Base-by-base conservation (phyloP, 495 filamentous ascomycete species). In the Tricharina praecox region DNA sequence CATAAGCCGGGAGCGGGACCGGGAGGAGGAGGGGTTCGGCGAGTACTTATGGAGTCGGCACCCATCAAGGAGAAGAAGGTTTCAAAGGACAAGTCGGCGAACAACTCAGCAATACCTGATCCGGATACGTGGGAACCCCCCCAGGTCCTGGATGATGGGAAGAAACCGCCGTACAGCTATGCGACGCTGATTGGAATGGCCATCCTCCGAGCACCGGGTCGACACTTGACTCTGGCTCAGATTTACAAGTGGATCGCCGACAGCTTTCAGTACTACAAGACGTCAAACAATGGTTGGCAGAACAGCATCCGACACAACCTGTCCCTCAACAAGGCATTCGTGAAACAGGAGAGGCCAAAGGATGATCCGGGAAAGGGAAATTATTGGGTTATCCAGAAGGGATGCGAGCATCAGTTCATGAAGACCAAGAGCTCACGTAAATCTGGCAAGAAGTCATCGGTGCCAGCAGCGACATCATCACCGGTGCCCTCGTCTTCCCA, bases 201-300 rank as follows among this genome's bases (percentile, higher is more conserved):
- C 19, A 96, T 97, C 55, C 67, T 96, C 16, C 78, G 90, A 33
- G 82, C 90, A 3, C 77, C 83, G 23, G 78, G 82, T 34, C 77
- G 85, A 19, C 78, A 82, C 32, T 67, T 97, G 41, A 95, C 90
- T 1, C 70, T 97, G 1, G 77, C 86, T n/a, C 87, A 95, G 60
- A 97, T 97, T 51, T 97, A 97, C 73, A 93, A 90, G 59, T 97
- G 90, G 90, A 96, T 97, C 49, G 85, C 84, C 0, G 85, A 96
- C 59, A 90, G 80, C 3, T 97, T 84, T 62, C 74, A 72, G 2
- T 93, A 82, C 63, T 97, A 95, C 67, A 77, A 77, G 47, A 74
- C 76, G 15, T 72, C 77, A 26, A 85, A 93, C 47, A 73, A 82
- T 3, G 88, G 90, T 21, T 97, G 90, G 90, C 87, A 95, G 64